Evolutionary conservation across 1,284 basidiomycete species (phyloP).

Genomic region (Pholiota adiposa): DNA sequence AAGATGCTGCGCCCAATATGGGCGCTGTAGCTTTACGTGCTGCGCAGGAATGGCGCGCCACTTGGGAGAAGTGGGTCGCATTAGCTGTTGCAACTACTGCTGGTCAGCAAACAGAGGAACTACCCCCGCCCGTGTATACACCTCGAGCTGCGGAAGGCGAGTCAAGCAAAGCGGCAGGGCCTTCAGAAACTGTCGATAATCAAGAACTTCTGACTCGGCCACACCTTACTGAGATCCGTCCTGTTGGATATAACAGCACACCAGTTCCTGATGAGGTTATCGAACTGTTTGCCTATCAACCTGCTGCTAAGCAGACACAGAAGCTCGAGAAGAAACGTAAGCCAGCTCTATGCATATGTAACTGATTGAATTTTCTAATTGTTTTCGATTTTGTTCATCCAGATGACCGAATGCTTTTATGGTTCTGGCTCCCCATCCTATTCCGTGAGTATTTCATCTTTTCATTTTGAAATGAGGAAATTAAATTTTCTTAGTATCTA

Average conservation of each 20-base stretch:
- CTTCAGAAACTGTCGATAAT: conserved; percentile 12
- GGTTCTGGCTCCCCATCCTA: conserved; percentile 95
- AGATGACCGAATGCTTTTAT: conserved; percentile 92
- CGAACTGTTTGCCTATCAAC: conserved; percentile 66
- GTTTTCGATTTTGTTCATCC: conserved; percentile 10
- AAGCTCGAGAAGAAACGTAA: conserved; percentile 74
- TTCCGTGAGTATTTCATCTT: conserved; percentile 56
- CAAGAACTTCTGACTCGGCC: conserved; percentile 19
- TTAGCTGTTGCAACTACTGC: conserved; percentile 51
- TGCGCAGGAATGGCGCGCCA: conserved; percentile 63
- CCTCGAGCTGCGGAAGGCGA: conserved; percentile 48
- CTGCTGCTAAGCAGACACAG: conserved; percentile 53
- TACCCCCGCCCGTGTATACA: conserved; percentile 72
- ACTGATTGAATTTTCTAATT: not conserved
- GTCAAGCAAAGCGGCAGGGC: conserved; percentile 6
- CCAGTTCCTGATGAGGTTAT: conserved; percentile 67
- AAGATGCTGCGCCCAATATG: conserved; percentile 39
- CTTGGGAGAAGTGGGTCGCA: conserved; percentile 78
- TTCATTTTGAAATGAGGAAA: conserved; percentile 8
- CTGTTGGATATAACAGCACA: conserved; percentile 55
- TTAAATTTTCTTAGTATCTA: conserved; percentile 51
- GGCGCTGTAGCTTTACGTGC: conserved; percentile 47
- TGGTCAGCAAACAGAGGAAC: conserved; percentile 51
- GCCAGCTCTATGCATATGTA: conserved; percentile 33
- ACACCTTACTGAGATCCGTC: conserved; percentile 34